These are phyloP conservation scores for Penicillium robsamsonii DNA, from an alignment of 495 filamentous ascomycete genomes.

Conservation along the genomic window DNA sequence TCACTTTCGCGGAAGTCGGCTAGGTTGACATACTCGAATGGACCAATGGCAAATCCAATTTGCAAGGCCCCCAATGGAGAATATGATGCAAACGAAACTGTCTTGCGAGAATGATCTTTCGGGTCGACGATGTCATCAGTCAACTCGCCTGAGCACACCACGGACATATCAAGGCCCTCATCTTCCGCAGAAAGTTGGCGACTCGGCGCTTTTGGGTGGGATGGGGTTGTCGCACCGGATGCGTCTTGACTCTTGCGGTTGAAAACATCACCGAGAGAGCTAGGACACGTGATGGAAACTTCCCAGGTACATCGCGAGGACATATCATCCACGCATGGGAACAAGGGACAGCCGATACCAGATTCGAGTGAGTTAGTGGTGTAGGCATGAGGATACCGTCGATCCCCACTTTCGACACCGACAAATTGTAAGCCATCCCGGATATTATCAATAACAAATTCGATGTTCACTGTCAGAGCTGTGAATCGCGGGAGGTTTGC, in stretches of 20 bases:
- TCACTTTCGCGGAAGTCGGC: conserved; percentile 85
- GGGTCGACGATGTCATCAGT: conserved; percentile 77
- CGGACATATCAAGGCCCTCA: conserved; percentile 78
- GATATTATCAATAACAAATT: conserved; percentile 69
- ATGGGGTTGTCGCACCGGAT: conserved; percentile 12
- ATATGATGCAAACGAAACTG: conserved; percentile 71
- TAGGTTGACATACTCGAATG: conserved; percentile 90
- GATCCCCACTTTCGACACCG: conserved; percentile 72
- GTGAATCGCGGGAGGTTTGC: conserved; percentile 50
- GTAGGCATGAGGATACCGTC: conserved; percentile 85
- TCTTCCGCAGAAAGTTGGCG: conserved; percentile 65
- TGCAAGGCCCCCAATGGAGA: conserved; percentile 77
- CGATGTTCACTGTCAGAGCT: conserved; percentile 61
- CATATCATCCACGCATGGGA: conserved; percentile 87
- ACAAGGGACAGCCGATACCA: conserved; percentile 79
- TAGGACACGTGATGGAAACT: conserved; percentile 77
- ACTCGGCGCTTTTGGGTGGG: conserved; percentile 23
- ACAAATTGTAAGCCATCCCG: conserved; percentile 90
- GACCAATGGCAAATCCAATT: conserved; percentile 87
- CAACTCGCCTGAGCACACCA: conserved; percentile 85
- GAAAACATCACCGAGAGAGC: conserved; percentile 82
- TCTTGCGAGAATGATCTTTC: conserved; percentile 73
- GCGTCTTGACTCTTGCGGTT: conserved; percentile 37
- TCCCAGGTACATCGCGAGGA: conserved; percentile 81
- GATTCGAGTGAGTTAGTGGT: conserved; percentile 75